phyloP scores from a whole-genome alignment of 495 filamentous ascomycete genomes.

The Tuber magnatum region DNA sequence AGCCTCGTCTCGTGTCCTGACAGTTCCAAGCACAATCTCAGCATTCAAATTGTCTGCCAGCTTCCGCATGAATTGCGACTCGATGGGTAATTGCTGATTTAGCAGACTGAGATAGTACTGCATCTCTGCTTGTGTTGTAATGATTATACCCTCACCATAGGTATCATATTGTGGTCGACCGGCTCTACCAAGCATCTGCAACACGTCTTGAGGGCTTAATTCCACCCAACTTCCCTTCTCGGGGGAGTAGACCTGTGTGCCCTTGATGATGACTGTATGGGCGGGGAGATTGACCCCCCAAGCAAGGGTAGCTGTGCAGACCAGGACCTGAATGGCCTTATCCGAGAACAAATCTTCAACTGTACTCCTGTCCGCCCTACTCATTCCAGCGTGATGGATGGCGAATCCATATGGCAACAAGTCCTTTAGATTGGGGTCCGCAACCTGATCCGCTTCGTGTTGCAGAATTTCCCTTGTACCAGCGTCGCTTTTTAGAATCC shows the following conservation, averaged over 20 bases:
- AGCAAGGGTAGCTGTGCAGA: slow-evolving; percentile 90
- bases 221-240: slow-evolving; percentile 99
- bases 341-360: slow-evolving; percentile 92
- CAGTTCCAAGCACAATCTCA: slow-evolving; percentile 89
- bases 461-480: slow-evolving; percentile 80
- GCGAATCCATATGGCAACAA: slow-evolving; percentile 93
- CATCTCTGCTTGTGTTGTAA: slow-evolving; percentile 88
- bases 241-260: slow-evolving; percentile 94
- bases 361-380: slow-evolving; percentile 79
- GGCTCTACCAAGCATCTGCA: slow-evolving; percentile 97
- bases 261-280: slow-evolving; percentile 95
- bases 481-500: slow-evolving; percentile 88
- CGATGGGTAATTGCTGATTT: slow-evolving; percentile 95
- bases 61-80: slow-evolving; percentile 89
- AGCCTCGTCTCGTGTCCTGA: slow-evolving; percentile 87
- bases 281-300: slow-evolving; percentile 96
- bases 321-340: slow-evolving; percentile 85
- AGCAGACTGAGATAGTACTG: slow-evolving; percentile 94
- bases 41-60: slow-evolving; percentile 96
- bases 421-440: slow-evolving; percentile 86
- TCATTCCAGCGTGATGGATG: slow-evolving; percentile 97
- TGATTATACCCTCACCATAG: slow-evolving; percentile 96
- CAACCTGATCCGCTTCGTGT: slow-evolving; percentile 73
- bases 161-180: slow-evolving; percentile 96
- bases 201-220: slow-evolving; percentile 89